Base-by-base conservation (phyloP, 805 yeast genomes). In the Ogataea ganodermae region DNA sequence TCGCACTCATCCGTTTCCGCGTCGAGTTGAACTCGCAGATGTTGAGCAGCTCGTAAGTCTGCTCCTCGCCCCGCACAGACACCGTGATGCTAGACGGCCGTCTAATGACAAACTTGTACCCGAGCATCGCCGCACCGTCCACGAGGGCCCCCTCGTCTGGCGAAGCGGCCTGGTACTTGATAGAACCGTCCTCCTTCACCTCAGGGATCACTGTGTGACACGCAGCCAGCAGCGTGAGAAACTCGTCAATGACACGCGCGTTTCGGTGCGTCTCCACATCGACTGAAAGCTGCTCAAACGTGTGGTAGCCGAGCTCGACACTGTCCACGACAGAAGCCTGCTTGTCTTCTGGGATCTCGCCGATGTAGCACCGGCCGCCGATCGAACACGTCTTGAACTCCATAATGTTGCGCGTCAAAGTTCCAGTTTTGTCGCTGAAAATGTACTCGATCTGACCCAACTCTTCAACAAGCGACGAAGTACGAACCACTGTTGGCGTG, bases 91-190 rank as follows among this genome's bases (percentile, higher is more conserved):
- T 77, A 49, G 83, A 82, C 4, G 99, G 99, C 41, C 83, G 83
- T 70, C 99, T 85, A 39, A 89, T 81, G 6, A 80, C 78, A 64
- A 94, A 95, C 52, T 78, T 82, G 63, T 86, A 94, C 0, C 97
- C 98, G 39, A 92, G 71, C 60, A 74, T 75, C 0, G 97, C 94
- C 14, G 96, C 98, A 49, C 99, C 99, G 59, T 91, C 90, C 2
- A 94, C 99, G 51, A 94, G 74, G 0, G 99, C 99, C 43, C 99
- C 99, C 72, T 95, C 99, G 71, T 94, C 99, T 0, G 99, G 99
- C 0, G 98, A 91, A 0, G 99, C 97, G 1, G 99, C 99, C 69
- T 94, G 99, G 65, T 95, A 94, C 65, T 89, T 91, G 53, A 94
- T 83, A 2, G 75, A 57, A 0, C 86, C 88, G 47, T 71, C 72